phyloP scores from a whole-genome alignment of 768 basidiomycete species.

The Boletus barrowsii region DNA sequence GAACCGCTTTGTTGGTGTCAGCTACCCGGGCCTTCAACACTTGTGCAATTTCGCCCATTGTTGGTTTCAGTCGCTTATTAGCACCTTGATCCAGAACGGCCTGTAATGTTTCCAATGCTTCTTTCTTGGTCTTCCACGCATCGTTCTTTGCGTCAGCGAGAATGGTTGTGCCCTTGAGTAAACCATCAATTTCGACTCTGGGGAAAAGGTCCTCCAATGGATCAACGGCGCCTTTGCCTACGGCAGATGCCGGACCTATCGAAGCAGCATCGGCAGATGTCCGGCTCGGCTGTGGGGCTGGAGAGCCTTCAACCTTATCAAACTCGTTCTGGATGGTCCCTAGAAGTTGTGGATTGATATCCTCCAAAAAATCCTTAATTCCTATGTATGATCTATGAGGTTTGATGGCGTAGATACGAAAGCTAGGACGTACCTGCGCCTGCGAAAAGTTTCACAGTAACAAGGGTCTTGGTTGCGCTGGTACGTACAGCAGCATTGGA shows the following conservation, averaged over 20 bases:
- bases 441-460: constrained; percentile 88
- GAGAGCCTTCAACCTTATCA: constrained; percentile 80
- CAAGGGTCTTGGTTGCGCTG: constrained; percentile 88
- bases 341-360: constrained; percentile 90
- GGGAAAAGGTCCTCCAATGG: constrained; percentile 94
- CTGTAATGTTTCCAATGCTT: constrained; percentile 83
- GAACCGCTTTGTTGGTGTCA: constrained; percentile 94
- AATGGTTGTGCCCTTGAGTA: constrained; percentile 81
- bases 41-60: constrained; percentile 89
- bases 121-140: constrained; percentile 96
- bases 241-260: constrained; percentile 41
- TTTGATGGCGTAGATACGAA: not conserved
- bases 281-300: constrained; percentile 75
- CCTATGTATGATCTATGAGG: constrained; percentile 44
- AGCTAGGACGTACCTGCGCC: constrained; percentile 63
- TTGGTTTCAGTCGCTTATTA: constrained; percentile 89
- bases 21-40: constrained; percentile 84
- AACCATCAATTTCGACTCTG: constrained; percentile 84
- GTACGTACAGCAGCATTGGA: constrained; percentile 93
- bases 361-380: constrained; percentile 89
- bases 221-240: constrained; percentile 46
- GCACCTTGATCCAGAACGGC: constrained; percentile 83
- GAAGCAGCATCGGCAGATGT: constrained; percentile 71
- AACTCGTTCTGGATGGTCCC: constrained; percentile 90
- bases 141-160: constrained; percentile 85